Base-by-base conservation (phyloP, 768 basidiomycete genomes). In the Krasilnikovozyma curviuscula region DNA sequence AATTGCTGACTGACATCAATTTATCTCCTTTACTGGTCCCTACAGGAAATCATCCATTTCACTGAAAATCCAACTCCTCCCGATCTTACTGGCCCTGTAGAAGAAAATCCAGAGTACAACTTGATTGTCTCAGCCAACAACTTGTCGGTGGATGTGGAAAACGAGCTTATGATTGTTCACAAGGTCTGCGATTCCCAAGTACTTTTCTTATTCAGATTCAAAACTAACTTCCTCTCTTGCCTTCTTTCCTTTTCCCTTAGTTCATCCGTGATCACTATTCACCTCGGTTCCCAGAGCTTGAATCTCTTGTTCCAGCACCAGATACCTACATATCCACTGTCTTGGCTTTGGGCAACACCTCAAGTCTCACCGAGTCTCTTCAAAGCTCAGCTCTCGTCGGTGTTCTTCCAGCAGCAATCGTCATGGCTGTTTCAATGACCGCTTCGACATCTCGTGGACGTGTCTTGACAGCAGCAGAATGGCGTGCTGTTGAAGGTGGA, bases 251-350 rank as follows among this genome's bases (percentile, higher is more conserved):
- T 16, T 53, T 42, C 48, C 28, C 54, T 8, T 57, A 89, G 83
- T 97, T 95, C 71, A 89, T 97, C 60, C 79, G 93, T 54, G 93
- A 98, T 62, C 91, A 95, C 66, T 98, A 97, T 63, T 76, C 81
- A 0, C 73, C 81, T 25, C 83, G 85, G 54, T 98, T 98, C 64
- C 91, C 93, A 24, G 93, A 97, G 59, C 74, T 98, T 25, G 93
- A 97, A 63, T 84, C 93, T 58, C 75, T 98, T 28, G 82, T 98
- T 18, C 74, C 78, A 3, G 88, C 95, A 56, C 83, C 93, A 7
- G 71, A 76, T 41, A 83, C 88, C 71, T 97, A 84, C 66, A 86
- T 91, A 55, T 78, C 79, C 25, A 79, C 91, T 9, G 91, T 95
- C 12, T 77, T 83, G 49, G 77, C 75, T 1, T 71, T 98, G 40